Conservation (phyloP, 1,284 basidiomycete species). For the Apiotrichum porosum region DNA sequence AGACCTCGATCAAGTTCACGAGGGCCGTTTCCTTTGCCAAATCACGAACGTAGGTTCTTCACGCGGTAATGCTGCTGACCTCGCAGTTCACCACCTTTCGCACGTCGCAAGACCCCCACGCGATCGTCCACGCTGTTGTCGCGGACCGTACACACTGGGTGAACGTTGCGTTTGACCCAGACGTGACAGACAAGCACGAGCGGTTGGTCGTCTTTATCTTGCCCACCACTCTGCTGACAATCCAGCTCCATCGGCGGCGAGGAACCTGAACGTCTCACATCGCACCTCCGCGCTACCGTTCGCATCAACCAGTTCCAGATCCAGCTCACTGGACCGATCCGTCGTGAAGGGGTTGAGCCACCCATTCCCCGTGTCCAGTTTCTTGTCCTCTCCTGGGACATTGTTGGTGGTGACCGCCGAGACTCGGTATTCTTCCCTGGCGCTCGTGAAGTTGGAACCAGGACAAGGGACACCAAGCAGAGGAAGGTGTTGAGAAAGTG, state of each 20-base stretch:
- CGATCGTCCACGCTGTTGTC: conserved; percentile 15
- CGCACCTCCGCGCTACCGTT: conserved; percentile 25
- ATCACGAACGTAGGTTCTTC: conserved; percentile 20
- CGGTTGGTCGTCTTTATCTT: conserved; percentile 11
- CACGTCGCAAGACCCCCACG: conserved; percentile 4
- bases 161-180: conserved; percentile 24
- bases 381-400: conserved; percentile 24
- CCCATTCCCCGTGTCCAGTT: conserved; percentile 18
- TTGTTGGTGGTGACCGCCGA: conserved; percentile 18
- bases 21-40: conserved; percentile 19
- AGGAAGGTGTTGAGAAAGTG: conserved; percentile 29
- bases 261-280: conserved; percentile 20
- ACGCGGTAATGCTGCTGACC: not conserved
- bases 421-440: conserved; percentile 23
- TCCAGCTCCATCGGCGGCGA: conserved; percentile 18
- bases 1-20: conserved; percentile 12
- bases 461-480: conserved; percentile 14
- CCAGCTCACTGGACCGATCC: not conserved
- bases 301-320: conserved; percentile 18
- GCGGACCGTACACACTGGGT: conserved; percentile 27
- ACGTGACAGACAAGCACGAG: conserved; percentile 27
- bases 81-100: conserved; percentile 24
- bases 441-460: conserved; percentile 13
- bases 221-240: not conserved
- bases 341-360: not conserved